phyloP scores from a whole-genome alignment of 176 grass and related monocot species.

The Echinochloa phyllopogon region DNA sequence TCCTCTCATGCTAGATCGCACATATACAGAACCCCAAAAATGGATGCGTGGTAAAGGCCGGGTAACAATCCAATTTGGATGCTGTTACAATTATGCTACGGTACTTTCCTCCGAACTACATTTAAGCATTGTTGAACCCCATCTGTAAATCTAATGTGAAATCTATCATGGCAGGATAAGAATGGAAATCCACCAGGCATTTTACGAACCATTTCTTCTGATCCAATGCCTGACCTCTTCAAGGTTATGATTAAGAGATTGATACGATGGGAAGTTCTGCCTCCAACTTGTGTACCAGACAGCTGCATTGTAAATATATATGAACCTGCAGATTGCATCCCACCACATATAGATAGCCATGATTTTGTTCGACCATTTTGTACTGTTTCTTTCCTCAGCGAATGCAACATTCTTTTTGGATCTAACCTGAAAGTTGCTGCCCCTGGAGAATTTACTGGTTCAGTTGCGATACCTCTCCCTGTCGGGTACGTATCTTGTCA shows the following conservation, averaged over 20 bases:
- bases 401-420: constrained; percentile 80
- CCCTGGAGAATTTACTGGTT: constrained; percentile 68
- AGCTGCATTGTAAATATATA: constrained; percentile 94
- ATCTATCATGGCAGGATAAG: constrained; percentile 72
- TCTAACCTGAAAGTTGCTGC: constrained; percentile 56
- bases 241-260: constrained; percentile 77
- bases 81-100: constrained; percentile 89
- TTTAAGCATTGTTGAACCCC: constrained; percentile 8
- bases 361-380: constrained; percentile 89
- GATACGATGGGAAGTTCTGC: constrained; percentile 75
- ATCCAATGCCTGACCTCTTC: constrained; percentile 72
- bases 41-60: constrained; percentile 96
- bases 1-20: constrained; percentile 55
- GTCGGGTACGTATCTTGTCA: constrained; percentile 61
- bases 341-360: constrained; percentile 92
- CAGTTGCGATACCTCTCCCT: constrained; percentile 59
- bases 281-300: constrained; percentile 67
- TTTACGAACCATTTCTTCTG: constrained; percentile 58
- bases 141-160: constrained; percentile 12
- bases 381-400: constrained; percentile 87
- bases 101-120: constrained; percentile 45
- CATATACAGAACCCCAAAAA: constrained; percentile 79
- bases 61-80: constrained; percentile 84
- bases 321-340: constrained; percentile 87
- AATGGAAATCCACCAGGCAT: constrained; percentile 92